Conservation (phyloP, 2,329 filamentous ascomycete genomes). For the Diaporthe sp. region DNA sequence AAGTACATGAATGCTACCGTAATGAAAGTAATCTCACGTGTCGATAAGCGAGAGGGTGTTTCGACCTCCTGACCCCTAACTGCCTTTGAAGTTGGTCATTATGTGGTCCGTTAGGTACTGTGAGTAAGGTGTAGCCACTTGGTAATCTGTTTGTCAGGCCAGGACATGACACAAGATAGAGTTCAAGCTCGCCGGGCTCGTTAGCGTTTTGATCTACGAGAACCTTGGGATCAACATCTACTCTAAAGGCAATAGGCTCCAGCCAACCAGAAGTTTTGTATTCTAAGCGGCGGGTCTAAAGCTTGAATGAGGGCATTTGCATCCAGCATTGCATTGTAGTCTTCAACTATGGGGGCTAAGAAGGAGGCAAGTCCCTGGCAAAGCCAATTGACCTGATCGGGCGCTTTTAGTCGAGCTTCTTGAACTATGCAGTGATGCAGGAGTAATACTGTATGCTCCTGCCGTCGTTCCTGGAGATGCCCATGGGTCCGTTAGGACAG, state of each 20-base stretch:
- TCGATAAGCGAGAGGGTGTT: not conserved
- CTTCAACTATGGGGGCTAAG: not conserved
- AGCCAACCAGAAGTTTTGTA: conserved; percentile 23
- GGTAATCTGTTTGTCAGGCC: conserved; percentile 13
- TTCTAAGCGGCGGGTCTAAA: conserved; percentile 16
- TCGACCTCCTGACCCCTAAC: not conserved
- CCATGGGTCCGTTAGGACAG: not conserved
- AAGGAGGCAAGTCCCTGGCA: not conserved
- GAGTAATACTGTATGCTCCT: not conserved
- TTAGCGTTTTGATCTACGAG: conserved; percentile 10
- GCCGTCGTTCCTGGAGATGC: not conserved
- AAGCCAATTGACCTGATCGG: not conserved
- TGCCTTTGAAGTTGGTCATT: not conserved
- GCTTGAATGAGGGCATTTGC: not conserved
- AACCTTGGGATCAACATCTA: conserved; percentile 18
- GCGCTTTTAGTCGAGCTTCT: not conserved
- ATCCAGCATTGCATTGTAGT: not conserved
- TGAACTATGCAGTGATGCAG: not conserved
- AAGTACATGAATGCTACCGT: not conserved
- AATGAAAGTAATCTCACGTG: not conserved
- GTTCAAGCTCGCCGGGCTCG: not conserved
- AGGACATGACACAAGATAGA: conserved; percentile 4
- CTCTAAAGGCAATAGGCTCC: conserved; percentile 21
- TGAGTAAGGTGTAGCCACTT: not conserved
- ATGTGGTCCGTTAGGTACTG: not conserved